Evolutionary conservation across 768 basidiomycete species (phyloP).

Genomic region (Suillus bovinus): DNA sequence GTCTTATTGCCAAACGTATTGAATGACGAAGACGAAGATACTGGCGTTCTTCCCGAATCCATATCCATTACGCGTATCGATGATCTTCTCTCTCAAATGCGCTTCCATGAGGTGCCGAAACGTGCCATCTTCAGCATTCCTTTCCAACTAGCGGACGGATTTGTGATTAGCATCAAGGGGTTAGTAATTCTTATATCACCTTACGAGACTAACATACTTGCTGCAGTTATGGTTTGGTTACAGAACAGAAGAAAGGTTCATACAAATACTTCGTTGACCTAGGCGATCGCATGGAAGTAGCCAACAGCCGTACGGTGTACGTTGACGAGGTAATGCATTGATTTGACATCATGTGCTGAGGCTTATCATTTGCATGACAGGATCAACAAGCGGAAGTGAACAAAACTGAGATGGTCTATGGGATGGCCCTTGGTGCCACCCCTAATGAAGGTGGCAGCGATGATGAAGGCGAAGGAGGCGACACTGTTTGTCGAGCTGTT

Average conservation of each 20-base stretch:
- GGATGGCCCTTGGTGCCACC: conserved; percentile 39
- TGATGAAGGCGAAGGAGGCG: conserved; percentile 39
- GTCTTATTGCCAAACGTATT: conserved; percentile 56
- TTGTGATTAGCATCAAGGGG: conserved; percentile 84
- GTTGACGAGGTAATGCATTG: conserved; percentile 58
- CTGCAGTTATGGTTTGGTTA: conserved; percentile 80
- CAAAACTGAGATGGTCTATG: conserved; percentile 27
- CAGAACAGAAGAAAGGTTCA: conserved; percentile 81
- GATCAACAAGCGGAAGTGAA: conserved; percentile 32
- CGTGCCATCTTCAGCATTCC: conserved; percentile 81
- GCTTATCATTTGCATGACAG: conserved; percentile 19
- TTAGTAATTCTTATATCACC: conserved; percentile 32
- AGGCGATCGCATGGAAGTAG: conserved; percentile 78
- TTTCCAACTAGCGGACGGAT: conserved; percentile 71
- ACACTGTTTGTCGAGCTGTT: conserved; percentile 45
- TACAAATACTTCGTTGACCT: conserved; percentile 84
- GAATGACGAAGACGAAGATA: conserved; percentile 51
- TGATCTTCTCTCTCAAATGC: conserved; percentile 78
- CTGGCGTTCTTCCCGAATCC: conserved; percentile 59
- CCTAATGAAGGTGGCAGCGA: conserved; percentile 28
- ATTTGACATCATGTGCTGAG: neutral
- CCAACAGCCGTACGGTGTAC: conserved; percentile 66
- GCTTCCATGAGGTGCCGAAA: conserved; percentile 80
- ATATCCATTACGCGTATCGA: conserved; percentile 78
- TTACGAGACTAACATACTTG: conserved; percentile 11